Conservation (phyloP, 805 yeast genomes). For the Isabelozyma gotoi region DNA sequence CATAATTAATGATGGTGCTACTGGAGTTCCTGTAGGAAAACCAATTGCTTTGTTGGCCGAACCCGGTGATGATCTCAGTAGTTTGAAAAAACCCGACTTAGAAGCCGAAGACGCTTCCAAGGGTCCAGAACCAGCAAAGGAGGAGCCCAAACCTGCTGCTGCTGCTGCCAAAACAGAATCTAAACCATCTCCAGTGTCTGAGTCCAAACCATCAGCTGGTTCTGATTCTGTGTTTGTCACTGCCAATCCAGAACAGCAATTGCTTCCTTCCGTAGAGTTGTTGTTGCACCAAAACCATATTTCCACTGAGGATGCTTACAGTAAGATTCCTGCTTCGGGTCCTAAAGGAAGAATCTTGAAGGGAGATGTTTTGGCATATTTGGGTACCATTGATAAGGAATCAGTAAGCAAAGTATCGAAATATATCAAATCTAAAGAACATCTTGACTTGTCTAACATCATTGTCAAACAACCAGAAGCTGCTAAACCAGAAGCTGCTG, state of each 20-base stretch:
- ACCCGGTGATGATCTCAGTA: slow-evolving; percentile 74
- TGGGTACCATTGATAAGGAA: slow-evolving; percentile 68
- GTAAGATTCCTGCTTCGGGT: slow-evolving; percentile 79
- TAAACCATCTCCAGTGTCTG: slow-evolving; percentile 9
- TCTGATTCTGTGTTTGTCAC: slow-evolving; percentile 19
- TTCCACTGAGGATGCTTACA: slow-evolving; percentile 66
- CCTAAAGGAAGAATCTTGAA: slow-evolving; percentile 83
- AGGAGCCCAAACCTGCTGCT: slow-evolving; percentile 8
- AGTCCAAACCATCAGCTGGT: neutral
- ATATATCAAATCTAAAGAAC: slow-evolving; percentile 54
- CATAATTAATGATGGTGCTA: slow-evolving; percentile 66
- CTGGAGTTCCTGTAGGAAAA: slow-evolving; percentile 78
- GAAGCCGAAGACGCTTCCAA: slow-evolving; percentile 20
- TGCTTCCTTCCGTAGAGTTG: slow-evolving; percentile 77
- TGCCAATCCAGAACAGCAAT: slow-evolving; percentile 66
- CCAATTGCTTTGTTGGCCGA: slow-evolving; percentile 91
- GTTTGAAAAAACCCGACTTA: slow-evolving; percentile 57
- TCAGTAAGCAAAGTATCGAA: slow-evolving; percentile 54
- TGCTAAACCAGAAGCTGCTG: slow-evolving; percentile 10
- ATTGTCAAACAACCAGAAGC: slow-evolving; percentile 38
- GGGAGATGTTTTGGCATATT: slow-evolving; percentile 86
- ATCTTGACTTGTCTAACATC: slow-evolving; percentile 73
- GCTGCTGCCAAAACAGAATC: slow-evolving; percentile 15
- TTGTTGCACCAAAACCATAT: slow-evolving; percentile 63
- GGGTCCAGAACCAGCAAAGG: slow-evolving; percentile 13